Evolutionary conservation across 2,329 filamentous ascomycete species (phyloP), one percentile per base, ranked within the genome.

Genomic region (Aspergillus glaucus): DNA sequence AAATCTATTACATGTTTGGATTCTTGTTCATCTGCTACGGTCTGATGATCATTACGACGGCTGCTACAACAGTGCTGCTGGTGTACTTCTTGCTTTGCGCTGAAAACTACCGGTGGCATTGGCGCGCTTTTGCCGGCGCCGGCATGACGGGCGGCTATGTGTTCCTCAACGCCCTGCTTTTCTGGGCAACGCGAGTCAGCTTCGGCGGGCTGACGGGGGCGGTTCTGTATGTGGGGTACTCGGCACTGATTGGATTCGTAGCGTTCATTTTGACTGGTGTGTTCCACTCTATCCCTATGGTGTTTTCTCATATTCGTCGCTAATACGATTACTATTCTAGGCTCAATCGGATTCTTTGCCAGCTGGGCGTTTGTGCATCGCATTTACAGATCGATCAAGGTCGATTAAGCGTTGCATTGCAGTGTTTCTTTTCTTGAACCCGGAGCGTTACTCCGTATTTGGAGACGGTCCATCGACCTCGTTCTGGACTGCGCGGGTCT

Each of bases 1-100:
- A 93, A 72, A 93, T 98, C 57, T 98, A 98, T 78, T 98, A 98
- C 79, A 98, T 98, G 93, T 98, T 98, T 62, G 93, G 93, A 19
- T 98, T 98, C 79, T 76, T 98, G 32, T 98, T 98, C 78, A 80
- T 98, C 49, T 96, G 91, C 78, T 98, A 95, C 64, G 91, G 88
- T 9, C 80, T 98, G 44, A 96, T 98, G 90, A 89, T 97, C 60
- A 87, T 95, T 60, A 97, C 93, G 1, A 90, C 87, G 50, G 92
- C 92, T 0, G 86, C 91, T 1, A 92, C 94, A 37, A 97, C 93
- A 1, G 85, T 97, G 7, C 76, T 98, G 15, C 85, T 97, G 79
- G 88, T 96, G 0, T 98, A 98, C 72, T 97, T 97, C 76, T 68
- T 98, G 59, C 82, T 98, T 12, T 97, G 92, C 65, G 85, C 88